Evolutionary conservation across 768 basidiomycete species (phyloP).

Genomic region (Termitomyces sp.): DNA sequence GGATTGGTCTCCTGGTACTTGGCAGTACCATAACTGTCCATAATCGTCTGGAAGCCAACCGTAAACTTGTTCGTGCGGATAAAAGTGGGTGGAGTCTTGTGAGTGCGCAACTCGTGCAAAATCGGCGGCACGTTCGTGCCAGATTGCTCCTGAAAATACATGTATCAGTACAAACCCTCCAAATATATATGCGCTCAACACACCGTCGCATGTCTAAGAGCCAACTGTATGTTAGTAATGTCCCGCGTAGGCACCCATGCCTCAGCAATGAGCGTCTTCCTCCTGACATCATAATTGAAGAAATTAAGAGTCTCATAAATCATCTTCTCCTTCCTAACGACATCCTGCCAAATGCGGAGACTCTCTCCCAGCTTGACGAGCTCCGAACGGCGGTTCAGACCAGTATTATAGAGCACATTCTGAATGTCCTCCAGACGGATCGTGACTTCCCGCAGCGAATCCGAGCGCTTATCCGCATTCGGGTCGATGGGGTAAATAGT

Average conservation of each 20-base stretch:
- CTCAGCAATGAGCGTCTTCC: slow-evolving; percentile 94
- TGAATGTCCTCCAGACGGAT: slow-evolving; percentile 88
- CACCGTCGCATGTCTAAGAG: slow-evolving; percentile 81
- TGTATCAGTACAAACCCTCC: slow-evolving; percentile 15
- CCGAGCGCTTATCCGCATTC: slow-evolving; percentile 87
- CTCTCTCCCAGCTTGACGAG: slow-evolving; percentile 80
- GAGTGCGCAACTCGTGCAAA: slow-evolving; percentile 82
- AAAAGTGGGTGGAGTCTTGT: slow-evolving; percentile 93
- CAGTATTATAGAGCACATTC: slow-evolving; percentile 85
- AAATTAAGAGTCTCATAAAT: slow-evolving; percentile 95
- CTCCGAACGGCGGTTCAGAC: slow-evolving; percentile 74
- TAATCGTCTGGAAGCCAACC: slow-evolving; percentile 94
- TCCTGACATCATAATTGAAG: slow-evolving; percentile 89
- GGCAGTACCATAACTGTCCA: slow-evolving; percentile 95
- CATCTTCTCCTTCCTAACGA: slow-evolving; percentile 91
- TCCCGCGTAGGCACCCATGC: slow-evolving; percentile 97
- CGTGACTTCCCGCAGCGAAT: slow-evolving; percentile 85
- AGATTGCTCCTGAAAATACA: slow-evolving; percentile 62
- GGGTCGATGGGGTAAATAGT: slow-evolving; percentile 95
- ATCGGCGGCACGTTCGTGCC: slow-evolving; percentile 92
- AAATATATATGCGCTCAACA: slow-evolving; percentile 23
- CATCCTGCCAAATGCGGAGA: slow-evolving; percentile 87
- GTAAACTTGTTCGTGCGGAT: slow-evolving; percentile 95
- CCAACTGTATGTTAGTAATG: slow-evolving; percentile 78
- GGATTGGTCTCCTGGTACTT: slow-evolving; percentile 97